Evolutionary conservation across 2,329 filamentous ascomycete genomes (phyloP), one percentile per base, ranked within the genome.

Genomic region (Diaporthe nobilis): DNA sequence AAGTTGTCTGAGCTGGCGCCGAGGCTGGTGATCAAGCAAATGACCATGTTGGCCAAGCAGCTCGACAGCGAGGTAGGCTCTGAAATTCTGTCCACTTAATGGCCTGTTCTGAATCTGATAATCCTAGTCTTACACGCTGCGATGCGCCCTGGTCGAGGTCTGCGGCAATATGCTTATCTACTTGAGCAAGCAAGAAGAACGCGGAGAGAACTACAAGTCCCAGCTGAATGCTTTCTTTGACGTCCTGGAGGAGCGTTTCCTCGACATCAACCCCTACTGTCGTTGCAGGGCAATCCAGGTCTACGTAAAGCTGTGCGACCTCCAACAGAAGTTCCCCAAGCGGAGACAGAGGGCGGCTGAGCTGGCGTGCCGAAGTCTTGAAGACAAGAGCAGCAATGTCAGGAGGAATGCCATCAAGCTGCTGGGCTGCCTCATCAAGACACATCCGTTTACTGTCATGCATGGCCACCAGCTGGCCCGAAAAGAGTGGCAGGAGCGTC

Each of bases 321-420:
- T 98, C n/a, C 95, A 98, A 63, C 95, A 96, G 78, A 98, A 98
- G 82, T 98, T 97, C 80, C 95, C 96, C 51, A 98, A 98, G 85
- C 91, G 96, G 73, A 90, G 97, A 76, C 96, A 98, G 83, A 94
- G 91, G 81, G 96, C 94, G 5, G 94, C 96, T 2, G 95, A 98
- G 82, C 88, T 98, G 37, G 96, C 97, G 1, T 93, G 94, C 74
- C 91, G 94, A 79, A 98, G 96, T 83, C 88, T 99, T 3, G 95
- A 98, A 83, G 97, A 99, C 86, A 98, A 98, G 88, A 98, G 96
- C 86, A 99, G 97, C 85, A 98, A 98, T 81, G 97, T 99, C 44
- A 91, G 97, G 77, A 91, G 96, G 75, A 98, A 98, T 82, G 96
- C 97, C 3, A 97, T 99, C 83, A 98, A 98, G 84, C 87, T 99